Conservation (phyloP, 2,329 filamentous ascomycete species). For the Paramyrothecium sp. region DNA sequence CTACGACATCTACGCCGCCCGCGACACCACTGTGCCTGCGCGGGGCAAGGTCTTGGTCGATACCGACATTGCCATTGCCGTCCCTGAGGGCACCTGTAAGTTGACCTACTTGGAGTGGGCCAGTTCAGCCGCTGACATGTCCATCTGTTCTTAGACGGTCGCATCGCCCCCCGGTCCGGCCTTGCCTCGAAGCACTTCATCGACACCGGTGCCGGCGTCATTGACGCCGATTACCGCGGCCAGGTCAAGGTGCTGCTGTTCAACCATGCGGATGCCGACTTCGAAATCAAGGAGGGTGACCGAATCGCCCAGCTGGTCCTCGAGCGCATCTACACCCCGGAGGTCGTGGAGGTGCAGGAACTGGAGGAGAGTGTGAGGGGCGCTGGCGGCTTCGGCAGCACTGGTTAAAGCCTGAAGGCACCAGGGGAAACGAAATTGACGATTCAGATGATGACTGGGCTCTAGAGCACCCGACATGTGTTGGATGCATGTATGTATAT, state of each 20-base stretch:
- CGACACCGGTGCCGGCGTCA: slow-evolving; percentile 92
- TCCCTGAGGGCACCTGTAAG: slow-evolving; percentile 87
- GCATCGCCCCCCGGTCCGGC: slow-evolving; percentile 86
- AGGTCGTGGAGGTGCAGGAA: slow-evolving; percentile 84
- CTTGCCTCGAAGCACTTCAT: slow-evolving; percentile 94
- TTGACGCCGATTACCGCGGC: slow-evolving; percentile 95
- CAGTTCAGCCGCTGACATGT: no score
- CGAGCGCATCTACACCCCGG: slow-evolving; percentile 91
- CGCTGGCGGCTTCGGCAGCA: slow-evolving; percentile 89
- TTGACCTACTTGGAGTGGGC: no score
- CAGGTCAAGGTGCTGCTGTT: slow-evolving; percentile 93
- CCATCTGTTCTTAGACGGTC: no score
- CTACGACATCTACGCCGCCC: slow-evolving; percentile 86
- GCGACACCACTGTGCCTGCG: slow-evolving; percentile 72
- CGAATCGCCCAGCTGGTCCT: slow-evolving; percentile 90
- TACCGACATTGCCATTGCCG: slow-evolving; percentile 87
- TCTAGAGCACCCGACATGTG: neutral
- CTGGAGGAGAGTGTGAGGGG: slow-evolving; percentile 89
- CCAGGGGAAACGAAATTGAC: neutral
- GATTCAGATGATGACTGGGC: neutral
- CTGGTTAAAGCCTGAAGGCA: slow-evolving; percentile 46
- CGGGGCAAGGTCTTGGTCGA: slow-evolving; percentile 84
- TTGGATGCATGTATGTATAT: no score
- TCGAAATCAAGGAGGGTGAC: slow-evolving; percentile 79
- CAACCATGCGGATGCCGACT: slow-evolving; percentile 84